Conservation (phyloP, 1,284 basidiomycete species). For the Neolentinus lepideus region DNA sequence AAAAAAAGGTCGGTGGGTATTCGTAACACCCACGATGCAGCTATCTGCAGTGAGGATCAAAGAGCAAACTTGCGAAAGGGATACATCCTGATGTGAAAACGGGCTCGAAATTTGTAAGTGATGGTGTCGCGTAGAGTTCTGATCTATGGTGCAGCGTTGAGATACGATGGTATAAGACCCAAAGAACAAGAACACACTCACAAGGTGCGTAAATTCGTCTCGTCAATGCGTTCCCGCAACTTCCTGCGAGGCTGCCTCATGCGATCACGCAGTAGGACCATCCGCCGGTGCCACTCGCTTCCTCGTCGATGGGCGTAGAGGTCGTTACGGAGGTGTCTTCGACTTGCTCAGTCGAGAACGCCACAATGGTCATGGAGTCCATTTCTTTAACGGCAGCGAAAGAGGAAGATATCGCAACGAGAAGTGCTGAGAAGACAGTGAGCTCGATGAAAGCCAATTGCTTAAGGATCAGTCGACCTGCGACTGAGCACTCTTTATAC, state of each 20-base stretch:
- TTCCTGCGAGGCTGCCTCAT: background rate
- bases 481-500: background rate
- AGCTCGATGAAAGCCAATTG: background rate
- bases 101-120: background rate
- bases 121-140: background rate
- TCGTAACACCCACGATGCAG: background rate
- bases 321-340: background rate
- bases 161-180: background rate
- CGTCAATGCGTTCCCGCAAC: background rate
- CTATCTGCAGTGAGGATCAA: background rate
- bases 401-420: background rate
- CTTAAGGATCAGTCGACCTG: background rate
- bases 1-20: background rate
- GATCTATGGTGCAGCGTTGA: background rate
- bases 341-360: background rate
- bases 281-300: background rate
- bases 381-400: background rate
- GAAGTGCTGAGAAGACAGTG: background rate
- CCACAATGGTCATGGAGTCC: background rate
- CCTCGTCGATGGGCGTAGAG: background rate
- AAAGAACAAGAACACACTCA: background rate
- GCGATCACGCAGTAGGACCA: background rate
- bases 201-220: background rate
- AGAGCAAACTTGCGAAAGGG: background rate
- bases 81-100: background rate